These are phyloP conservation scores for Verticillium tricorpus DNA, from an alignment of 2,329 filamentous ascomycete species.

Conservation along the genomic window DNA sequence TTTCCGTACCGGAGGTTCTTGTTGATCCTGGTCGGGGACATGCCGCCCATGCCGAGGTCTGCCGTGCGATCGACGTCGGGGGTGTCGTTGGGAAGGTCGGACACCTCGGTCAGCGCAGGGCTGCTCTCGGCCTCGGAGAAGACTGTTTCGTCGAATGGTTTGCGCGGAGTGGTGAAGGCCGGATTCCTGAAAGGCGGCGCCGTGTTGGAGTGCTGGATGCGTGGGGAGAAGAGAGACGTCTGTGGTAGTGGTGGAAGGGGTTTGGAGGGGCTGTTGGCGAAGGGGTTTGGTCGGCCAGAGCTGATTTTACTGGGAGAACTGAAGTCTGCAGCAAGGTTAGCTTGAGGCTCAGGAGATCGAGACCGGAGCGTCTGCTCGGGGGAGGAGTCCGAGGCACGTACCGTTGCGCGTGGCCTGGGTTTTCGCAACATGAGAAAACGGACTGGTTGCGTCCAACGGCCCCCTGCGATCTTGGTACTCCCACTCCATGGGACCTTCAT, in stretches of 20 bases:
- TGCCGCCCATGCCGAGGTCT: constrained; percentile 37
- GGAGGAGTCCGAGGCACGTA: constrained; percentile 20
- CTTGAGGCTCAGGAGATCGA: background rate
- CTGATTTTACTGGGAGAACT: constrained; percentile 31
- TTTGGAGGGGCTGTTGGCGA: constrained; percentile 33
- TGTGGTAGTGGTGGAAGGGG: constrained; percentile 32
- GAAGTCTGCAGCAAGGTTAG: constrained; percentile 17
- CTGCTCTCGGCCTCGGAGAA: constrained; percentile 57
- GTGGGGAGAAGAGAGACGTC: constrained; percentile 42
- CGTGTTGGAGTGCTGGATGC: constrained; percentile 33
- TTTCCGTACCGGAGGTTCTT: constrained; percentile 42
- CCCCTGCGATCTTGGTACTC: constrained; percentile 52
- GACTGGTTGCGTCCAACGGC: constrained; percentile 56
- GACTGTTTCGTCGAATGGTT: constrained; percentile 47
- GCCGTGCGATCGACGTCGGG: constrained; percentile 45
- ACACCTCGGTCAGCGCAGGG: constrained; percentile 53
- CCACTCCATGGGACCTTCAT: constrained; percentile 63
- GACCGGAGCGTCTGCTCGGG: background rate
- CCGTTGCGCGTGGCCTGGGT: constrained; percentile 31
- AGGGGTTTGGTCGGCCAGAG: constrained; percentile 20
- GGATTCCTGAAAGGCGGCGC: constrained; percentile 57
- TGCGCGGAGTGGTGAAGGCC: constrained; percentile 60
- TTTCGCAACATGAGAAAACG: constrained; percentile 51
- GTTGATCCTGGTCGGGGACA: constrained; percentile 42
- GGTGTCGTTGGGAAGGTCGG: constrained; percentile 47